phyloP scores from a whole-genome alignment of 805 yeast genomes.

The Wickerhamiella kurtzmanii region DNA sequence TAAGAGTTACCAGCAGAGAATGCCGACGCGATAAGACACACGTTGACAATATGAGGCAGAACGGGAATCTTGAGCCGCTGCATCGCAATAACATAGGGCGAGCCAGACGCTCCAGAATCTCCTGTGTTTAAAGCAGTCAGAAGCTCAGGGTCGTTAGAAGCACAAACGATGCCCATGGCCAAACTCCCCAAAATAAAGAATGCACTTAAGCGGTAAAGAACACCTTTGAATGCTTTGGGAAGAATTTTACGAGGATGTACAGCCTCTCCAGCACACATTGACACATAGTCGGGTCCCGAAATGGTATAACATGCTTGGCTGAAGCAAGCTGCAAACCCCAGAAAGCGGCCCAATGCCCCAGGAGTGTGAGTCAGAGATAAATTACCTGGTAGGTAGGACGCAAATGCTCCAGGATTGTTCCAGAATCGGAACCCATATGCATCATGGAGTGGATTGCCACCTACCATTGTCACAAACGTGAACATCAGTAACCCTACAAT shows the following conservation, averaged over 20 bases:
- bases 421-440: slow-evolving; percentile 47
- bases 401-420: slow-evolving; percentile 43
- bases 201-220: slow-evolving; percentile 51
- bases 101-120: slow-evolving; percentile 64
- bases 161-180: slow-evolving; percentile 64
- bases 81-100: slow-evolving; percentile 81
- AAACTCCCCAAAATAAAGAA: slow-evolving; percentile 64
- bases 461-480: slow-evolving; percentile 72
- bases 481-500: slow-evolving; percentile 65
- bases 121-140: slow-evolving; percentile 43
- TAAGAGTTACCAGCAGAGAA: slow-evolving; percentile 78
- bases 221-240: slow-evolving; percentile 69
- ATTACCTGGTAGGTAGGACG: slow-evolving; percentile 29
- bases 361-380: slow-evolving; percentile 37
- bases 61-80: slow-evolving; percentile 43
- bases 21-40: slow-evolving; percentile 56
- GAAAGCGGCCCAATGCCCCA: slow-evolving; percentile 51
- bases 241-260: slow-evolving; percentile 54
- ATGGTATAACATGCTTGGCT: slow-evolving; percentile 64
- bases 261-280: slow-evolving; percentile 78
- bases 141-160: slow-evolving; percentile 52
- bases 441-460: slow-evolving; percentile 68
- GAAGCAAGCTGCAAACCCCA: slow-evolving; percentile 59
- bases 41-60: slow-evolving; percentile 69
- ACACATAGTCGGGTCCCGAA: slow-evolving; percentile 76